These are phyloP conservation scores for Schoenoplectus tabernaemontani DNA, from an alignment of 202 grass and related monocot species.

Conservation along the genomic window DNA sequence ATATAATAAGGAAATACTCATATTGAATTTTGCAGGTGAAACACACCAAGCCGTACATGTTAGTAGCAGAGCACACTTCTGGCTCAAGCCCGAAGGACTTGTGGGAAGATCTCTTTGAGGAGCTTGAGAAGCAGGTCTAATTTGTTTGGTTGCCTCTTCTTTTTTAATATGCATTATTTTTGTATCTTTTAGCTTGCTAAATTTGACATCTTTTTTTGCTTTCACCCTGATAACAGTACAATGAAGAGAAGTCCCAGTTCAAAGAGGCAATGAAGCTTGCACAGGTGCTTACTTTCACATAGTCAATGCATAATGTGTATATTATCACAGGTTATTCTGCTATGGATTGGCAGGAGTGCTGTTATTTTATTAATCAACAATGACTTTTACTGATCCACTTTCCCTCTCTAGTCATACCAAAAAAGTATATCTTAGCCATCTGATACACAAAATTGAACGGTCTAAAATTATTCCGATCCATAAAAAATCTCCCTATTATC, in stretches of 20 bases:
- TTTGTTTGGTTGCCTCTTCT: constrained; percentile 11
- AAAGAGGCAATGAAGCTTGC: constrained; percentile 82
- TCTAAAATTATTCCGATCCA: too few species aligned
- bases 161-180: background rate
- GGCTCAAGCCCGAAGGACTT: constrained; percentile 87
- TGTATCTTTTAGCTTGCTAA: constrained; percentile 12
- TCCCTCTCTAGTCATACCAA: too few species aligned
- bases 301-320: background rate
- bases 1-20: background rate
- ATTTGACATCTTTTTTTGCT: constrained; percentile 23
- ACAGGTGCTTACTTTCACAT: constrained; percentile 39
- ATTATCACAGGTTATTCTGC: too few species aligned
- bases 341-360: too few species aligned
- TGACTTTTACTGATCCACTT: too few species aligned
- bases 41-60: constrained; percentile 52
- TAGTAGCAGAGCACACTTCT: constrained; percentile 62
- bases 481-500: too few species aligned
- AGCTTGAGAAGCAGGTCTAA: constrained; percentile 87
- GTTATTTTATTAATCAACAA: too few species aligned
- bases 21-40: constrained; percentile 55
- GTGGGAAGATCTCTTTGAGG: constrained; percentile 79
- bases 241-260: constrained; percentile 50
- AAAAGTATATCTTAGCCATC: too few species aligned
- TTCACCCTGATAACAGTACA: constrained; percentile 52
- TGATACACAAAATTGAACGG: too few species aligned